Conservation (phyloP, 129 eudicot genomes). For the Cynara cardunculus region DNA sequence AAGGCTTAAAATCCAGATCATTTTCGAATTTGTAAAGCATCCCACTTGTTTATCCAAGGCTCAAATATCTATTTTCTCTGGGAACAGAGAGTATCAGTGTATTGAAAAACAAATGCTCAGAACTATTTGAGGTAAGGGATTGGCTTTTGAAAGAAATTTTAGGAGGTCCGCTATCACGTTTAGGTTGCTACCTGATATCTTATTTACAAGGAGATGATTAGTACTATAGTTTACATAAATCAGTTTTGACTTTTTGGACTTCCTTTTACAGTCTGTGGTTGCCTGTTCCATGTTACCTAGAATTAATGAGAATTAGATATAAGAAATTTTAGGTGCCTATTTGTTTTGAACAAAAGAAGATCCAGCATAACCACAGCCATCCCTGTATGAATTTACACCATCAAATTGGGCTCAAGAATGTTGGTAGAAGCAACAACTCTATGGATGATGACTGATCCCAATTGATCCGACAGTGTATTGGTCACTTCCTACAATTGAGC, state of each 20-base stretch:
- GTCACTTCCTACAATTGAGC: no score
- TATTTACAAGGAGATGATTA: background rate
- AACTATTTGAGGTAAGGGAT: background rate
- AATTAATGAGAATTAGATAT: background rate
- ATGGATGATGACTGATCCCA: background rate
- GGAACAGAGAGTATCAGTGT: slow-evolving; percentile 1
- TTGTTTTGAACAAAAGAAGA: background rate
- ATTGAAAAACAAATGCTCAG: background rate
- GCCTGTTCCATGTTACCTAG: background rate
- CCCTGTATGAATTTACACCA: background rate
- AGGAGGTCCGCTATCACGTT: background rate
- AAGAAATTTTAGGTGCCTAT: background rate
- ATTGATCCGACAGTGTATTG: background rate
- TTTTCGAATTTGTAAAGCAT: background rate
- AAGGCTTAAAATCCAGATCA: background rate
- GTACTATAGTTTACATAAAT: background rate
- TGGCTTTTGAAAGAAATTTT: background rate
- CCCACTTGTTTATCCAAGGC: background rate
- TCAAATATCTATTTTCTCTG: background rate
- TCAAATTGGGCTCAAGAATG: no score
- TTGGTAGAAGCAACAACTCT: no score
- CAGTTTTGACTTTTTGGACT: background rate
- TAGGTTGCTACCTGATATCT: background rate
- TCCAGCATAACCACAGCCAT: background rate
- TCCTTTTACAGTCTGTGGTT: background rate